Conservation (phyloP, 371 early-diverging fungal genomes). For the Actinomortierella ambigua region DNA sequence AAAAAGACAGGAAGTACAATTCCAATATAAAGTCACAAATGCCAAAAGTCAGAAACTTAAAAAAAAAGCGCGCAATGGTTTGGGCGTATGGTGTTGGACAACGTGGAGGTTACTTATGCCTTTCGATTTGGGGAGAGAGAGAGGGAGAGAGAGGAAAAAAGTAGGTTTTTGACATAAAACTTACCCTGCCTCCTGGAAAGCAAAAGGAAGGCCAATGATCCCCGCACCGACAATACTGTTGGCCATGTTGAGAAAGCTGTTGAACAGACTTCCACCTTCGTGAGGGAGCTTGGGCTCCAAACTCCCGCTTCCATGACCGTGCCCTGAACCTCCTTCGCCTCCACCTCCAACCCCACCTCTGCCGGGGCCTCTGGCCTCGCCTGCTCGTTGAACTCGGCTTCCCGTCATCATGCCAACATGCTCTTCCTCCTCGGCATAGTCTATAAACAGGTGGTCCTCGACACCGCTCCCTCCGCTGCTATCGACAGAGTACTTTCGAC, state of each 20-base stretch:
- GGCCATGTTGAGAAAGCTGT: conserved; percentile 70
- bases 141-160: too few species aligned
- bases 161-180: neutral
- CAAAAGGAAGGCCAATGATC: conserved; percentile 46
- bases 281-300: conserved; percentile 23
- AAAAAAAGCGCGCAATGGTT: too few species aligned
- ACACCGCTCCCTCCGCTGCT: too few species aligned
- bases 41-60: neutral
- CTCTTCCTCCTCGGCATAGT: conserved; percentile 42
- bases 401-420: conserved; percentile 43
- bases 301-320: too few species aligned
- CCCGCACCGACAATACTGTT: conserved; percentile 84
- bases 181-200: conserved; percentile 50
- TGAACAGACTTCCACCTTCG: conserved; percentile 40
- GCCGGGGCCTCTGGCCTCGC: conserved; percentile 24
- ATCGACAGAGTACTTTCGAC: conserved; percentile 7
- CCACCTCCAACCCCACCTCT: conserved; percentile 10
- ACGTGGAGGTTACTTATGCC: neutral
- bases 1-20: neutral
- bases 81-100: too few species aligned
- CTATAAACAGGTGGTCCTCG: conserved; percentile 15
- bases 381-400: conserved; percentile 23
- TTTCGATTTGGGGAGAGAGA: too few species aligned
- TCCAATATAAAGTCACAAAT: neutral
- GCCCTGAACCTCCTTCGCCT: too few species aligned